These are phyloP conservation scores for Jackrogersella minutella DNA, from an alignment of 495 filamentous ascomycete genomes.

Conservation along the genomic window DNA sequence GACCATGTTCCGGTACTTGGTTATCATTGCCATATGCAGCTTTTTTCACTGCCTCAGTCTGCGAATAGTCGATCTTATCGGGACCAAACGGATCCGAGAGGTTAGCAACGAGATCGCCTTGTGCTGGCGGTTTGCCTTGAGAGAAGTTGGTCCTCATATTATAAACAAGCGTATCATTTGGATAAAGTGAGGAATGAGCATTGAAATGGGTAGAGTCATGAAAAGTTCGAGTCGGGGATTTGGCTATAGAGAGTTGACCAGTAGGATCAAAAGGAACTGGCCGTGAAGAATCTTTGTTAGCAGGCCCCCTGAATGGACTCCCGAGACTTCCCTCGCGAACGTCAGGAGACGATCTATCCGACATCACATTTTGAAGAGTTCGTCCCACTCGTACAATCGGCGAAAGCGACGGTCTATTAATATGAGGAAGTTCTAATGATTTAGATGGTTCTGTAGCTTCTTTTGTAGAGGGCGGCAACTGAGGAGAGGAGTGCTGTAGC, in stretches of 20 bases:
- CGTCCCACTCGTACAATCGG: conserved; percentile 61
- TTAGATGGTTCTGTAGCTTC: conserved; percentile 25
- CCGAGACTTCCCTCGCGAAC: conserved; percentile 53
- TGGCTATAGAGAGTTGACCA: conserved; percentile 10
- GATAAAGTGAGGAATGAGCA: conserved; percentile 17
- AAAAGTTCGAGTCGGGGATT: conserved; percentile 35
- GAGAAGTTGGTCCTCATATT: conserved; percentile 21
- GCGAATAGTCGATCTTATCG: conserved; percentile 35
- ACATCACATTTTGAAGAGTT: conserved; percentile 60
- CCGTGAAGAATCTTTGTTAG: conserved; percentile 35
- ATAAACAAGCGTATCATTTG: conserved; percentile 13
- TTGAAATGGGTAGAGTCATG: conserved; percentile 13
- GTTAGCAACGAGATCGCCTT: conserved; percentile 13
- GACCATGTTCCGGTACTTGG: not conserved
- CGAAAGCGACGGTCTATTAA: conserved; percentile 54
- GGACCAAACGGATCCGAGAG: conserved; percentile 49
- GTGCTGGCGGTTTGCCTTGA: not conserved
- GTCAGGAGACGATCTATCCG: conserved; percentile 60
- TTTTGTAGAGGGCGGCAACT: conserved; percentile 43
- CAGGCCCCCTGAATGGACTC: conserved; percentile 61
- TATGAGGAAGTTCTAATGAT: conserved; percentile 35
- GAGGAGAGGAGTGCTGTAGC: conserved; percentile 45
- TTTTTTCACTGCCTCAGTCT: conserved; percentile 13
- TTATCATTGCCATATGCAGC: not conserved
- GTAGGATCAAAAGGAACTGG: conserved; percentile 20